Conservation (phyloP, 2,329 filamentous ascomycete genomes). For the Beauveria caledonica region DNA sequence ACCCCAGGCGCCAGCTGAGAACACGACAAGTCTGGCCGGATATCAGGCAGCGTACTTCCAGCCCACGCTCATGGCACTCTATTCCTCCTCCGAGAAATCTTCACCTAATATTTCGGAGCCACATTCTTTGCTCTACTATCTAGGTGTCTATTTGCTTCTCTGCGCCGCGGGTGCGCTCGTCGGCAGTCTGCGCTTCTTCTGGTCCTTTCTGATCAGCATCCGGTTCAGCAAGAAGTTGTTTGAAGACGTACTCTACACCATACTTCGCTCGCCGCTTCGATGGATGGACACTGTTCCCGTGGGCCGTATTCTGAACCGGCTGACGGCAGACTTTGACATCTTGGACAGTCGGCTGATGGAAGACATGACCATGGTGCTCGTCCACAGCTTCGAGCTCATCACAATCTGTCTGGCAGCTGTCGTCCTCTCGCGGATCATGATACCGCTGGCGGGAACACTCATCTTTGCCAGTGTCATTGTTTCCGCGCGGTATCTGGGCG, state of each 20-base stretch:
- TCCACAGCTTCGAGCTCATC: slow-evolving; percentile 51
- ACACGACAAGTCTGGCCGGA: background rate
- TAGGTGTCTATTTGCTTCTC: slow-evolving; percentile 58
- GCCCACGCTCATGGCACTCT: slow-evolving; percentile 13
- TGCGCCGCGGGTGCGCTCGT: slow-evolving; percentile 48
- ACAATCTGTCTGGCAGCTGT: slow-evolving; percentile 60
- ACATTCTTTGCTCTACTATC: slow-evolving; percentile 50
- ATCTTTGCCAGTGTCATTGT: slow-evolving; percentile 48
- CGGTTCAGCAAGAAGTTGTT: slow-evolving; percentile 61
- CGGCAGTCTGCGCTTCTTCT: slow-evolving; percentile 54
- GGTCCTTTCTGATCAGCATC: slow-evolving; percentile 56
- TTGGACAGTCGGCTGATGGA: slow-evolving; percentile 61
- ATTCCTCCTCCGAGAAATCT: background rate
- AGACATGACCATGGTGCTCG: slow-evolving; percentile 52
- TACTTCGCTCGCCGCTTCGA: slow-evolving; percentile 64
- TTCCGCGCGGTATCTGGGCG: slow-evolving; percentile 54
- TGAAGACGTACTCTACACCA: slow-evolving; percentile 53
- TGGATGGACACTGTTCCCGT: slow-evolving; percentile 76
- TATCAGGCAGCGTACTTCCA: slow-evolving; percentile 15
- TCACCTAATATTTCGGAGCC: slow-evolving; percentile 10
- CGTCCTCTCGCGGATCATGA: slow-evolving; percentile 49
- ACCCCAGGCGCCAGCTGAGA: slow-evolving; percentile 22
- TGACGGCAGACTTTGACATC: slow-evolving; percentile 68
- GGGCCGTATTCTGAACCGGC: slow-evolving; percentile 68
- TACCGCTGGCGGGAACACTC: slow-evolving; percentile 52